Conservation (phyloP, 306 rosid species). For the Malus sylvestris region DNA sequence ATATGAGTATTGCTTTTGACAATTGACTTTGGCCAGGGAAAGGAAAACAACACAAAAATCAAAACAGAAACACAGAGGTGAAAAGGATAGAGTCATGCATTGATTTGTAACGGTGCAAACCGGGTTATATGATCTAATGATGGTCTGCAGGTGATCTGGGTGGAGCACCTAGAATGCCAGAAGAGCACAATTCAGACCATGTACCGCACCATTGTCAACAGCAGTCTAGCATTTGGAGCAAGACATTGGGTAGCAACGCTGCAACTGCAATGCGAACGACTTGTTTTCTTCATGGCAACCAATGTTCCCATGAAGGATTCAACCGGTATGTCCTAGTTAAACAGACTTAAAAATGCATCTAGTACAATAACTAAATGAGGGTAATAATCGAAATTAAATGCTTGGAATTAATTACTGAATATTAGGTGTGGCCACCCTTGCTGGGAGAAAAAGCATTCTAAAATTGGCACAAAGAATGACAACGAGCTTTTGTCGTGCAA, state of each 20-base stretch:
- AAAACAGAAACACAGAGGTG: constrained; percentile 16
- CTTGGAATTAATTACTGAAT: not conserved
- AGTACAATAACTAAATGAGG: not conserved
- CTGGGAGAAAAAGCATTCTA: constrained; percentile 90
- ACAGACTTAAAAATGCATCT: constrained; percentile 3
- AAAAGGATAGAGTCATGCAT: constrained; percentile 8
- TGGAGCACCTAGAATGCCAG: constrained; percentile 94
- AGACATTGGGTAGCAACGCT: constrained; percentile 86
- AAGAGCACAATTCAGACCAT: constrained; percentile 60
- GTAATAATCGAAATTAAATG: not conserved
- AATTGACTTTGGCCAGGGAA: constrained; percentile 19
- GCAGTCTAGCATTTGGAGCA: constrained; percentile 89
- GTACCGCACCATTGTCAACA: constrained; percentile 71
- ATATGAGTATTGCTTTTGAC: constrained; percentile 2
- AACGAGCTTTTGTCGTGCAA: constrained; percentile 61
- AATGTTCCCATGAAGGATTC: constrained; percentile 97
- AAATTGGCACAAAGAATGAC: constrained; percentile 95
- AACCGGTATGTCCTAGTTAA: constrained; percentile 25
- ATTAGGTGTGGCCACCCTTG: constrained; percentile 81
- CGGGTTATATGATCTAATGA: not conserved
- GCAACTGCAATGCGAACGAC: constrained; percentile 89
- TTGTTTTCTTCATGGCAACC: constrained; percentile 81
- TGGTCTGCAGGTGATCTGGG: constrained; percentile 68
- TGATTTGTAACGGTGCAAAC: not conserved
- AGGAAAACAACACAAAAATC: constrained; percentile 24